A percentile compares a stretch with the other conserved stretches of the same genome.
Evolutionary conservation across 2,329 filamentous ascomycete genomes (phyloP).

Genomic region (Talaromyces islandicus): DNA sequence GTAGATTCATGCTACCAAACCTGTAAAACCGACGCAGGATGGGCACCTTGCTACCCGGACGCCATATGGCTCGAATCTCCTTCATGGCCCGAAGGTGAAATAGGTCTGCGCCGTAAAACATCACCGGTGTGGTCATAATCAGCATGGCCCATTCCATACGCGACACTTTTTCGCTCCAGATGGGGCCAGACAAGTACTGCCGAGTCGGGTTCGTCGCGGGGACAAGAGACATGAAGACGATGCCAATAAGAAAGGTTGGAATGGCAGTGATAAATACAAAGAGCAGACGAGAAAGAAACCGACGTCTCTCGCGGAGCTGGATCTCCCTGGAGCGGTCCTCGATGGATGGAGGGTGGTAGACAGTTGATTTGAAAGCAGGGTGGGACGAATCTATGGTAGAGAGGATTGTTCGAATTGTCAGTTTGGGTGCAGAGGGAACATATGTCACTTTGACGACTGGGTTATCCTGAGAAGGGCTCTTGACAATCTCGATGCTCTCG

Average conservation of each 20-base stretch:
- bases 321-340: constrained; percentile 75
- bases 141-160: constrained; percentile 75
- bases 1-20: constrained; percentile 96
- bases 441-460: constrained; percentile 70
- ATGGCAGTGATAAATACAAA: constrained; percentile 66
- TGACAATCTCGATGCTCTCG: constrained; percentile 31
- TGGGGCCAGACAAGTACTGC: constrained; percentile 63
- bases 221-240: constrained; percentile 85
- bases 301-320: constrained; percentile 61
- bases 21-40: constrained; percentile 72
- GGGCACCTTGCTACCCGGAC: constrained; percentile 65
- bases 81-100: constrained; percentile 77
- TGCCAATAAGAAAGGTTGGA: constrained; percentile 79
- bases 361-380: constrained; percentile 57
- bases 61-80: constrained; percentile 73
- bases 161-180: constrained; percentile 64
- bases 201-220: constrained; percentile 52
- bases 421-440: constrained; percentile 56
- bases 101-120: constrained; percentile 77
- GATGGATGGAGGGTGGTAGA: constrained; percentile 75
- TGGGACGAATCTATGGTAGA: constrained; percentile 61
- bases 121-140: constrained; percentile 76
- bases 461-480: constrained; percentile 50
- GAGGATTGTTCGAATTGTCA: constrained; percentile 73
- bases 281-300: constrained; percentile 64